Evolutionary conservation across 306 rosid genomes (phyloP).

Genomic region (Acacia melanoxylon): DNA sequence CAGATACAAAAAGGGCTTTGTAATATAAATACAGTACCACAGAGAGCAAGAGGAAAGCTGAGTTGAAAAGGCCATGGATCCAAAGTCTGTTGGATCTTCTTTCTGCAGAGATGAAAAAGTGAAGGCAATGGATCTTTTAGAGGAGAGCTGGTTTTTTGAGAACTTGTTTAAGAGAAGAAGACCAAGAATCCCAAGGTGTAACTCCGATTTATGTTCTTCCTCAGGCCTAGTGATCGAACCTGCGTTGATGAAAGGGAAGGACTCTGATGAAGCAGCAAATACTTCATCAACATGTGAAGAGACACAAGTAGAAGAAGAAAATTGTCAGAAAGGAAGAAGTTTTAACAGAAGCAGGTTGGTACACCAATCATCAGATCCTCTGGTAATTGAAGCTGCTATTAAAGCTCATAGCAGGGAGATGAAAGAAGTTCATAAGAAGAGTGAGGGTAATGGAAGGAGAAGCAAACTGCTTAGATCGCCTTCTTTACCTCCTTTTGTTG

Average conservation of each 20-base stretch:
- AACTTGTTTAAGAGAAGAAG: slow-evolving; percentile 50
- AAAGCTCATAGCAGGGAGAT: slow-evolving; percentile 23
- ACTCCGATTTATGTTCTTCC: slow-evolving; percentile 68
- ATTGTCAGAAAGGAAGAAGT: slow-evolving; percentile 20
- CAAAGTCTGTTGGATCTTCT: slow-evolving; percentile 45
- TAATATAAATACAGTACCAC: slow-evolving; percentile 18
- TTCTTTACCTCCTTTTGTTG: slow-evolving; percentile 46
- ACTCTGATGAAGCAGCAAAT: slow-evolving; percentile 16
- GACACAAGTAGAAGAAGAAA: slow-evolving; percentile 16
- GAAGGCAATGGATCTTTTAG: slow-evolving; percentile 71
- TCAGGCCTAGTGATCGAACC: slow-evolving; percentile 29
- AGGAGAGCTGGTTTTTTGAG: slow-evolving; percentile 79
- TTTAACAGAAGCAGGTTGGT: slow-evolving; percentile 14
- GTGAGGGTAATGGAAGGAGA: slow-evolving; percentile 30
- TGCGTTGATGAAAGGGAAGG: slow-evolving; percentile 33
- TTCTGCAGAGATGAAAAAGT: slow-evolving; percentile 41
- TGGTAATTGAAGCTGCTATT: slow-evolving; percentile 25
- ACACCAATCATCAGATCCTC: slow-evolving; percentile 37
- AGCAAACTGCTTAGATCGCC: slow-evolving; percentile 46
- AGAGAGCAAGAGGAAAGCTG: slow-evolving; percentile 20
- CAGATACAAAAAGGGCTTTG: background rate
- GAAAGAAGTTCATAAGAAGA: slow-evolving; percentile 32
- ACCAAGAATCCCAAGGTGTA: slow-evolving; percentile 56
- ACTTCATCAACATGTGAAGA: slow-evolving; percentile 14
- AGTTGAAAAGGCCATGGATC: slow-evolving; percentile 52